A percentile compares a stretch with the other conserved stretches of the same genome.
Evolutionary conservation across 2,329 filamentous ascomycete genomes (phyloP).

Genomic region (Aspergillus latus): DNA sequence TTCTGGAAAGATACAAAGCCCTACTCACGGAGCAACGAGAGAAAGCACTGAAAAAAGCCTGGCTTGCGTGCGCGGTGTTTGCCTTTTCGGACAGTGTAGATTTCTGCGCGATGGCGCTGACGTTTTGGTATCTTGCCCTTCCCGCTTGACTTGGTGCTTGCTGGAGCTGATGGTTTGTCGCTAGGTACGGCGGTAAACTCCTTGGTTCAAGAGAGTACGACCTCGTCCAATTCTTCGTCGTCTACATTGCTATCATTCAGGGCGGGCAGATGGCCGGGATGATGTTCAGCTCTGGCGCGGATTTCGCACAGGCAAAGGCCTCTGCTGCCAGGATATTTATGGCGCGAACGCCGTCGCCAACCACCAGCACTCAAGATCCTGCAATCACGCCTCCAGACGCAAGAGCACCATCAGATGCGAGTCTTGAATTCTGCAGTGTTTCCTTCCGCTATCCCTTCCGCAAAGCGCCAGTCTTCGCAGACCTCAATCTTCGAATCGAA

Average conservation of each 20-base stretch:
- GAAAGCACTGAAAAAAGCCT: slow-evolving; percentile 60
- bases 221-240: slow-evolving; percentile 53
- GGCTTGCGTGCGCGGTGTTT: slow-evolving; percentile 60
- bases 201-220: slow-evolving; percentile 53
- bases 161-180: not conserved
- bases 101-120: slow-evolving; percentile 52
- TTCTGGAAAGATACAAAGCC: slow-evolving; percentile 59
- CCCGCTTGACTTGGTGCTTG: not conserved
- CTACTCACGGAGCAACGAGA: slow-evolving; percentile 60
- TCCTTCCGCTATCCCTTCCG: slow-evolving; percentile 40
- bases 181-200: slow-evolving; percentile 64
- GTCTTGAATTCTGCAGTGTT: slow-evolving; percentile 34
- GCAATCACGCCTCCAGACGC: not conserved
- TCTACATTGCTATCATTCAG: slow-evolving; percentile 67
- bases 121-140: slow-evolving; percentile 52
- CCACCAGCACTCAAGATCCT: too few species aligned
- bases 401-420: not conserved
- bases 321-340: slow-evolving; percentile 40
- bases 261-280: slow-evolving; percentile 67
- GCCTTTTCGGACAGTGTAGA: slow-evolving; percentile 58
- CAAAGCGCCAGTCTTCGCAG: slow-evolving; percentile 30
- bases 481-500: slow-evolving; percentile 35
- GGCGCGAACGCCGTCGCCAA: slow-evolving; percentile 18
- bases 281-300: slow-evolving; percentile 53
- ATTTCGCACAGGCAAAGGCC: slow-evolving; percentile 19